Evolutionary conservation across 1,284 basidiomycete species (phyloP), one percentile per base, ranked within the genome.

Genomic region (Trametes sp.): DNA sequence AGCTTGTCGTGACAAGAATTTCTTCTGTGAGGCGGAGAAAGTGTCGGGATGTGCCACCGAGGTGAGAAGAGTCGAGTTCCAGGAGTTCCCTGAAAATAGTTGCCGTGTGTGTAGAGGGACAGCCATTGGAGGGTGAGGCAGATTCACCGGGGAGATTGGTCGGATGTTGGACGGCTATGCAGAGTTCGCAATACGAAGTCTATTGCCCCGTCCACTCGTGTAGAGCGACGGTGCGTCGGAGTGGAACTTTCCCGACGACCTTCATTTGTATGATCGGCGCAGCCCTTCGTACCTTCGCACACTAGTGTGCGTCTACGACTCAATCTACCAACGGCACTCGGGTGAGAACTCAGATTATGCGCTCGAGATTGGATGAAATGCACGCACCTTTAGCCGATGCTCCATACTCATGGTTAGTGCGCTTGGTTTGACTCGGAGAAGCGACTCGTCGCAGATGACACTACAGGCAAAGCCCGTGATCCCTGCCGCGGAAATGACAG

Each of bases 21-120:
- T 6, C 2, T 24, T 45, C 21, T 1, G 4, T 26, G 45, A 24
- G 6, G 16, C 45, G 7, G 6, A 16, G 24, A 28, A 10, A 16
- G 45, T 23, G 45, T 3, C 28, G 45, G 24, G 10, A 10, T 26
- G 24, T 28, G 26, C 24, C 45, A 26, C 24, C 16, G 38, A 6
- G 38, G 45, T 46, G 45, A 46, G 45, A 46, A n/a, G 45, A 24
- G 11, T 46, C 45, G 45, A 46, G 45, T 46, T 24, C 45, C 24
- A 28, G 24, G 14, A 6, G 24, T 46, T 46, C 45, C 45, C 45
- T 46, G 23, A 16, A 46, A 28, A 46, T 16, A 46, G 45, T 46
- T 10, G 45, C 45, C 45, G 45, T 46, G 45, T 16, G 45, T 26
- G 13, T 24, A 46, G 11, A 26, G 8, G 11, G 26, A 6, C 14